Evolutionary conservation across 2,329 filamentous ascomycete genomes (phyloP), one percentile per base, ranked within the genome.

Genomic region (Thelonectria discophora): DNA sequence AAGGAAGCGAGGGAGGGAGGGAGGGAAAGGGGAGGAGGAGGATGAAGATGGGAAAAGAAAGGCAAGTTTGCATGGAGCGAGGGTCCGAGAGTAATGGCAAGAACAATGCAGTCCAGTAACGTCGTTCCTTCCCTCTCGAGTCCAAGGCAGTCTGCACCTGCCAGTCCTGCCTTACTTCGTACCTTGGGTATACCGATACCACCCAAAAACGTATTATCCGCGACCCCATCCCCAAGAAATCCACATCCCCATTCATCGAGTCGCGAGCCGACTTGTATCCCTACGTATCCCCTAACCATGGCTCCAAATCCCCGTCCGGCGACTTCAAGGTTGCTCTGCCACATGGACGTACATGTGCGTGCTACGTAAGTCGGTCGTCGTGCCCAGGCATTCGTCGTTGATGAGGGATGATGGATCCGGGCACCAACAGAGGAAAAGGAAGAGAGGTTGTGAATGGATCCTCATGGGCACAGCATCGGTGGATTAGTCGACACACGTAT

Each of bases 201-300:
- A 52, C 34, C 47, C 53, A 47, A 21, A 21, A 27, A 54, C 45
- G 11, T 37, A 37, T 54, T 48, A 55, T 55, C 27, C 40, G 12
- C 55, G 60, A 58, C 55, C 42, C 34, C 54, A 65, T 53, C 57
- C 58, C 20, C 20, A 46, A 12, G 12, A 43, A 34, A 48, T 54
- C 55, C 42, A 39, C 49, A 57, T 59, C 48, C 63, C 54, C 54
- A 68, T 55, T 34, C 58, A 17, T 57, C 55, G 40, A 49, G 27
- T 30, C 27, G 11, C 34, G 34, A 37, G 34, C 37, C 21, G 17
- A 57, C 46, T 39, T 45, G 37, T 55, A 65, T 65, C 65, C 65
- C 55, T 69, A 69, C 65, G 30, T 49, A 70, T 67, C 68, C 64
- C 65, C 24, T 49, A 70, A 65, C 68, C 62, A 60, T 60, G 51